Evolutionary conservation across 1,284 basidiomycete species (phyloP).

Genomic region (Paramarasmius palmivorus): DNA sequence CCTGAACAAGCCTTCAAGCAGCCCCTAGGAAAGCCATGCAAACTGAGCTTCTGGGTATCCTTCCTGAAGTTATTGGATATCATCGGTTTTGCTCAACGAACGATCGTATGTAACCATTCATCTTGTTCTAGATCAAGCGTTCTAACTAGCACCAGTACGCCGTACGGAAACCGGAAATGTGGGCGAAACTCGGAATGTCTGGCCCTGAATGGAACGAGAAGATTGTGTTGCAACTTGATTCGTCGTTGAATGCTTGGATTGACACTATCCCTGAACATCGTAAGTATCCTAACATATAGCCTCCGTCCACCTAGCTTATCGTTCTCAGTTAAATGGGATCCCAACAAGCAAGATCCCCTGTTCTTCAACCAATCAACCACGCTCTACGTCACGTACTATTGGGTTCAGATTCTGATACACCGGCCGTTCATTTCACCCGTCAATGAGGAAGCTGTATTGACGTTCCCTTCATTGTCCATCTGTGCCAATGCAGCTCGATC

Average conservation of each 20-base stretch:
- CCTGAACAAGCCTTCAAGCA: no score
- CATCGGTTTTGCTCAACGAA: conserved; percentile 10
- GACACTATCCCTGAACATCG: conserved; percentile 11
- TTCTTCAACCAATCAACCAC: conserved; percentile 10
- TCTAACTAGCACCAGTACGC: conserved; percentile 40
- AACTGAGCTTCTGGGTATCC: conserved; percentile 60
- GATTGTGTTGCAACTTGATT: conserved; percentile 10
- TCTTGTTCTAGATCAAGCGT: background rate
- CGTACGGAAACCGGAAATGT: conserved; percentile 49
- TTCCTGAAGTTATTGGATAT: conserved; percentile 21
- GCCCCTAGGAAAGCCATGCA: background rate
- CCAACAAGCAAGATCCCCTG: background rate
- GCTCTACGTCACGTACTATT: conserved; percentile 11
- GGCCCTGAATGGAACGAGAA: conserved; percentile 50
- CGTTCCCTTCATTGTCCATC: conserved; percentile 47
- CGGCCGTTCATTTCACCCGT: conserved; percentile 14
- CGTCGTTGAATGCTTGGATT: conserved; percentile 9
- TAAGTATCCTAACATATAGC: background rate
- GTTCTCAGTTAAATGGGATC: conserved; percentile 15
- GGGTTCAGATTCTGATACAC: conserved; percentile 5
- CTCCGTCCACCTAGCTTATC: background rate
- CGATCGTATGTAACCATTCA: conserved; percentile 42
- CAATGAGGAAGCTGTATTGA: conserved; percentile 1
- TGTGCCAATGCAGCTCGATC: conserved; percentile 51
- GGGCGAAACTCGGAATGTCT: conserved; percentile 34